phyloP scores from a whole-genome alignment of 2,329 filamentous ascomycete genomes.

The Cytospora piceicola region DNA sequence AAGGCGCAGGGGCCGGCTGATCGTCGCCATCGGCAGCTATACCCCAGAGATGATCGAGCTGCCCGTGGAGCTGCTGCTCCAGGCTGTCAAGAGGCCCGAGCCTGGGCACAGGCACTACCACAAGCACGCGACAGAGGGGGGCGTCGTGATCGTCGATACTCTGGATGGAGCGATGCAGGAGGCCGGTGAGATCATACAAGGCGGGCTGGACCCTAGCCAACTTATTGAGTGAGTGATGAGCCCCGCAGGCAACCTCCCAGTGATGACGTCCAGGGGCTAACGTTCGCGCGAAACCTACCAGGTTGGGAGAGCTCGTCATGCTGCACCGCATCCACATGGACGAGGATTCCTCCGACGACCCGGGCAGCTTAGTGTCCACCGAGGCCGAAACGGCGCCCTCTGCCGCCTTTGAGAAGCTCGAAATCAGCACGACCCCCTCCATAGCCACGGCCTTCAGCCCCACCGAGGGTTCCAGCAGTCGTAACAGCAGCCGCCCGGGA shows the following conservation, averaged over 20 bases:
- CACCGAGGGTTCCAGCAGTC: constrained; percentile 20
- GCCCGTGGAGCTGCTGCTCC: constrained; percentile 73
- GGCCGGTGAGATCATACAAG: constrained; percentile 84
- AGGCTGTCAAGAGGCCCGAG: constrained; percentile 57
- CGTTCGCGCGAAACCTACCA: constrained; percentile 34
- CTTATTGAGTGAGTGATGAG: constrained; percentile 71
- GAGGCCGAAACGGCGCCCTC: constrained; percentile 39
- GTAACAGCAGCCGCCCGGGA: constrained; percentile 23
- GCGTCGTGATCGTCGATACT: constrained; percentile 73
- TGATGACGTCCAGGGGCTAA: neutral
- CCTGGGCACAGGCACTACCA: constrained; percentile 63
- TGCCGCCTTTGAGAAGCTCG: constrained; percentile 42
- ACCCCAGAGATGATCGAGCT: constrained; percentile 80
- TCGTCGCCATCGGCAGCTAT: constrained; percentile 73
- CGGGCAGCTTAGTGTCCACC: constrained; percentile 25
- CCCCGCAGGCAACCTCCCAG: no score
- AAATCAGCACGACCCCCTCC: constrained; percentile 37
- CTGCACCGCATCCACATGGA: constrained; percentile 52
- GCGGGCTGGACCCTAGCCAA: constrained; percentile 71
- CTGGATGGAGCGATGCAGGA: constrained; percentile 79
- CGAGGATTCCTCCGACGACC: constrained; percentile 40
- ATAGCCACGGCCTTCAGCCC: constrained; percentile 48
- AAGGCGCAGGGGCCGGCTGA: constrained; percentile 69
- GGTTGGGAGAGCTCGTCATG: constrained; percentile 78
- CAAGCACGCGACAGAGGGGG: constrained; percentile 66